Evolutionary conservation across 768 basidiomycete species (phyloP), one percentile per base, ranked within the genome.

Genomic region (Pulveroboletus sp.): DNA sequence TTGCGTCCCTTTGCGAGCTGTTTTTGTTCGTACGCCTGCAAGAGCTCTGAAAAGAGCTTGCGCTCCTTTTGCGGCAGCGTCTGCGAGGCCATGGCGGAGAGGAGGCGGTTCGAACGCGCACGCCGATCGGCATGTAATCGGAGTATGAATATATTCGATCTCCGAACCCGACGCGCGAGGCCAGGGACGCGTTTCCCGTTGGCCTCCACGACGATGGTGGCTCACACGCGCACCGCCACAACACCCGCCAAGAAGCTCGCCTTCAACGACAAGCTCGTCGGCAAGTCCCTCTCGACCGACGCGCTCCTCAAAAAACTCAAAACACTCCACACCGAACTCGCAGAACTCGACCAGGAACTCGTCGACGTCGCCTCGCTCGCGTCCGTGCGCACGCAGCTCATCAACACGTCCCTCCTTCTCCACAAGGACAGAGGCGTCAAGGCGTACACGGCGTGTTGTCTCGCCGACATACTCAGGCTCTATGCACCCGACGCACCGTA

Each of bases 401-500:
- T 94, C 50, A 76, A 77, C 66, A 79, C 79, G 1, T 79, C 85
- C 4, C 80, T 98, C 29, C 78, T 98, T 23, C 81, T 97, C 24
- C 94, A 97, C 76, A 97, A 91, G 68, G 97, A 99, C 67, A 79
- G 87, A 36, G 94, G 94, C 21, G 93, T 99, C 56, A 98, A 97
- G 68, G 94, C 94, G 0, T 94, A 89, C 59, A 82, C 88, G 5
- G 93, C 93, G 0, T 95, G 92, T 68, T 98, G 94, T 69, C 78
- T 99, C 32, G 94, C 94, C 2, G 94, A 99, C 66, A 77, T 98
- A 45, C 82, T 99, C 50, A 73, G 93, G 36, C 79, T 98, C 33
- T 97, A 92, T 66, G 97, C 97, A 2, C 97, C 97, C 1, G 93
- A 98, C 67, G 94, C 97, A 20, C 97, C 97, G 12, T 98, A 95